These are phyloP conservation scores for Aspergillus alliaceus DNA, from an alignment of 2,329 filamentous ascomycete species.

Conservation along the genomic window DNA sequence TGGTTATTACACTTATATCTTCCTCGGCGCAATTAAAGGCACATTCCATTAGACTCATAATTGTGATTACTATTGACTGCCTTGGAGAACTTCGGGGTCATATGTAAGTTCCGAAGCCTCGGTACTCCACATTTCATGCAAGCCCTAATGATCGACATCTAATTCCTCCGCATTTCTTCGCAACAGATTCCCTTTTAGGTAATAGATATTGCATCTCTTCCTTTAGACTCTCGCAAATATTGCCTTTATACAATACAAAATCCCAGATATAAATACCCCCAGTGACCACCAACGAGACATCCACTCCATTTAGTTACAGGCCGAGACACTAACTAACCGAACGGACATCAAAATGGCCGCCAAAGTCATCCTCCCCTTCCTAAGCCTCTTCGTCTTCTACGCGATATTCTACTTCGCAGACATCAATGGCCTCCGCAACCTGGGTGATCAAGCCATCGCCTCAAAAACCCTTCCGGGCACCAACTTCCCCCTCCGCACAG, in stretches of 20 bases:
- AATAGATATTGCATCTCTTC: background rate
- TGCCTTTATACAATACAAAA: background rate
- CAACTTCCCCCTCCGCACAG: constrained; percentile 28
- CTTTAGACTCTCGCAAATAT: background rate
- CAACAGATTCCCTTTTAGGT: background rate
- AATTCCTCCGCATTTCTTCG: background rate
- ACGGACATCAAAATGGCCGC: no score
- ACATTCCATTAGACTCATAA: no score
- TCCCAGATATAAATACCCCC: background rate
- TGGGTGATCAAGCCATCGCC: constrained; percentile 20
- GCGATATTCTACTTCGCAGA: constrained; percentile 35
- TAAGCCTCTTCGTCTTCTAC: constrained; percentile 33
- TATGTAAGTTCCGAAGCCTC: background rate
- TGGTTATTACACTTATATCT: no score
- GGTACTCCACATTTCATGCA: background rate
- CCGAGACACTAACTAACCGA: no score
- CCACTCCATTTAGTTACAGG: no score
- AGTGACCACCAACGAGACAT: background rate
- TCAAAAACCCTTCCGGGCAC: constrained; percentile 27
- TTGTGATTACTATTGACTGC: background rate
- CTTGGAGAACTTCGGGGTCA: background rate
- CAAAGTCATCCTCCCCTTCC: constrained; percentile 28
- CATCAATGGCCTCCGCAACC: constrained; percentile 29
- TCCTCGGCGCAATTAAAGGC: no score
- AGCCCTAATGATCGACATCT: background rate